phyloP scores from a whole-genome alignment of 352 stramenopile genomes.

The Globisporangium cystogenes region DNA sequence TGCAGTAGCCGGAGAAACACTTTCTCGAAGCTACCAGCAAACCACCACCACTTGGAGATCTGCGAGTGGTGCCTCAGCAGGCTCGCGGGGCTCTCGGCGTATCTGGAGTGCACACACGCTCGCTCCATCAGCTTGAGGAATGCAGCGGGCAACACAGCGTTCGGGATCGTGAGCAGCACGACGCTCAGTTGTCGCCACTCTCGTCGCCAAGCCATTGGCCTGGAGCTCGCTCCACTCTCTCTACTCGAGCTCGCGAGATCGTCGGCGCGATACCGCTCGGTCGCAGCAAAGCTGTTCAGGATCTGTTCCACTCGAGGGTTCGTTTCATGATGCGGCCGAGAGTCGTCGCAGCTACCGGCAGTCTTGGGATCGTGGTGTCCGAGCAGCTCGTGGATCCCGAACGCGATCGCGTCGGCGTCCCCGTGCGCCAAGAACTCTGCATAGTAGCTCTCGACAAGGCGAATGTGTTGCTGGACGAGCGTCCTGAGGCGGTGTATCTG shows the following conservation, averaged over 20 bases:
- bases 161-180: conserved; percentile 10
- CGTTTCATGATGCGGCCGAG: neutral
- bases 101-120: conserved; percentile 37
- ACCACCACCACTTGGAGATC: conserved; percentile 57
- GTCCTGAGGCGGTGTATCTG: conserved; percentile 18
- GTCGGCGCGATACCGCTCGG: conserved; percentile 22
- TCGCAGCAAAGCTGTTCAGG: conserved; percentile 35
- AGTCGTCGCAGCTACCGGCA: neutral
- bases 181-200: conserved; percentile 62
- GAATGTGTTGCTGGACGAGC: conserved; percentile 15
- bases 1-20: conserved; percentile 16
- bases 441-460: conserved; percentile 32
- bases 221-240: neutral
- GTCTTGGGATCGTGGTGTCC: neutral
- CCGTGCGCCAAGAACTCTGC: conserved; percentile 31
- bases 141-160: conserved; percentile 8
- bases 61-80: conserved; percentile 25
- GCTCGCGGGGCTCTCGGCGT: conserved; percentile 20
- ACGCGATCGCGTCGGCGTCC: conserved; percentile 43
- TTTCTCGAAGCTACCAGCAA: conserved; percentile 22
- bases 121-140: conserved; percentile 33
- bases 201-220: conserved; percentile 30
- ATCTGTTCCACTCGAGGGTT: conserved; percentile 22
- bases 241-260: neutral
- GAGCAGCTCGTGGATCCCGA: conserved; percentile 21